Evolutionary conservation across 805 yeast genomes (phyloP), one percentile per base, ranked within the genome.

Genomic region (Yamadazyma phyllophila): DNA sequence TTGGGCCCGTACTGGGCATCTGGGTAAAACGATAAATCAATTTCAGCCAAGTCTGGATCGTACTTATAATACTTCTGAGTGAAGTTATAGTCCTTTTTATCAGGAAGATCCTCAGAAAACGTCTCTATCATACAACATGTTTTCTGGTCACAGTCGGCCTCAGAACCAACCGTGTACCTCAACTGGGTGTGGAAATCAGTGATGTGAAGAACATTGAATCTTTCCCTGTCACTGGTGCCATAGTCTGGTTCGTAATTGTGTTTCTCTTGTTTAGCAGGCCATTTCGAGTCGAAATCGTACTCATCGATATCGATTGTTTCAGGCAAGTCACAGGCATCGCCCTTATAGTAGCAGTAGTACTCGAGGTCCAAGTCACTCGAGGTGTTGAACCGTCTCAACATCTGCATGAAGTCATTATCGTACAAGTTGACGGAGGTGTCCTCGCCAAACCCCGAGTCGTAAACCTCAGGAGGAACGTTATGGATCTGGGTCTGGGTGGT

Each of bases 161-260:
- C 86, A 6, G 76, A 60, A 30, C 83, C 85, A 11, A 77, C 63
- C 16, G 68, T 60, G 58, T 77, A 81, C 50, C 78, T 77, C 44
- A 77, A 60, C 56, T 82, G 79, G 39, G 81, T 61, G 60, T 84
- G 89, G 62, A 83, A 79, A 57, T 84, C 90, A 14, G 84, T 75
- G 26, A 84, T 55, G 54, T 84, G 90, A 49, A 84, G 65, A 4
- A 82, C 88, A 49, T 81, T 78, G 61, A 82, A 78, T 1, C 71
- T 66, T 45, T 73, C 60, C 17, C 58, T 50, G 29, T 54, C 53
- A 16, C 12, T 26, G 14, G 36, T 16, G 10, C 8, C 20, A 55
- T 66, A 69, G 9, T 36, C 49, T n/a, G 75, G 73, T 45, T 66
- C 64, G 11, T 6, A 33, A 24, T 43, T 38, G 36, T 51, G 52